Conservation (phyloP, 176 grass and related monocot genomes). For the Poa pratensis region DNA sequence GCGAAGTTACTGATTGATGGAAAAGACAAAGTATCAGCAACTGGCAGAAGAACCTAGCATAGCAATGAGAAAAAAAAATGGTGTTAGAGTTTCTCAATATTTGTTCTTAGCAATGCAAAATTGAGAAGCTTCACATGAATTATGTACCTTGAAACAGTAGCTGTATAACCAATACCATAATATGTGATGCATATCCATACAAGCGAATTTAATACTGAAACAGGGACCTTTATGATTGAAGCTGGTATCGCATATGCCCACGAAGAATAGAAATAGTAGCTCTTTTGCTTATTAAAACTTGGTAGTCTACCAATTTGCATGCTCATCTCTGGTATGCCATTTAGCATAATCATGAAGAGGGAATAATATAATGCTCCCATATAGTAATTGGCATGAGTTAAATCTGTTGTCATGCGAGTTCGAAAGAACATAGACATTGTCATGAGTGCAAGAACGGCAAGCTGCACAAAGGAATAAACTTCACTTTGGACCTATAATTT, state of each 20-base stretch:
- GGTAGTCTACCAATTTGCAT: not conserved
- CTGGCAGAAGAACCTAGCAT: conserved; percentile 10
- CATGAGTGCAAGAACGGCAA: not conserved
- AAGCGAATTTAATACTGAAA: not conserved
- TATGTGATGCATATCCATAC: conserved; percentile 15
- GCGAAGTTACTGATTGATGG: not conserved
- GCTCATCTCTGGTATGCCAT: not conserved
- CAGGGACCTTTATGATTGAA: conserved; percentile 4
- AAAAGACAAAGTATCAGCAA: conserved; percentile 14
- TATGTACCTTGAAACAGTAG: not conserved
- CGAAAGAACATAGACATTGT: not conserved
- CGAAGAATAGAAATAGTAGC: not conserved
- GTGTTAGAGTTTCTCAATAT: not conserved
- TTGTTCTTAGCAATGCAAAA: not conserved
- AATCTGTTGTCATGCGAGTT: not conserved
- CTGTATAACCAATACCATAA: not conserved
- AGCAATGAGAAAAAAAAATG: not conserved
- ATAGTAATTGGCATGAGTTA: conserved; percentile 8
- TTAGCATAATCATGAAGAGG: conserved; percentile 9
- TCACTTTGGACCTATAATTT: not conserved
- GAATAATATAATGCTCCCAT: conserved; percentile 13
- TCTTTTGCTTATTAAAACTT: conserved; percentile 13
- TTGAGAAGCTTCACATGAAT: not conserved
- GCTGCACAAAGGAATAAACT: not conserved
- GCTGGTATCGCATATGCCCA: conserved; percentile 3